These are phyloP conservation scores for Wallacemonas sp. DNA, from an alignment of 208 protist genomes.

Conservation along the genomic window DNA sequence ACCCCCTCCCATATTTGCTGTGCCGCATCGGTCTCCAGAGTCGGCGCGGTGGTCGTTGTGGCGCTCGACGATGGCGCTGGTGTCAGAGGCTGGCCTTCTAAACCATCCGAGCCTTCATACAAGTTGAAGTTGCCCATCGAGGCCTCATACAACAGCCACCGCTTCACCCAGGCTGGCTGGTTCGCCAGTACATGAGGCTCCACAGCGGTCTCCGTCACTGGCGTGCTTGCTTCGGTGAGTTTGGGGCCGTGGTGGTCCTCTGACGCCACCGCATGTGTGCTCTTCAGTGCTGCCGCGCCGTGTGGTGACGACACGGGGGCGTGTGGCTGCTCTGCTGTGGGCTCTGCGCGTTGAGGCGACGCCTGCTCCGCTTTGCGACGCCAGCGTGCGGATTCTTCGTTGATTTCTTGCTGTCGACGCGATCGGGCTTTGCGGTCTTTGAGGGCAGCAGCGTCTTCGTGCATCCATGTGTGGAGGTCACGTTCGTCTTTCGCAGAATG, in stretches of 20 bases:
- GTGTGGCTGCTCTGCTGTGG: background rate
- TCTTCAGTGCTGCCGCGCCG: background rate
- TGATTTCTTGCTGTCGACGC: slow-evolving; percentile 2
- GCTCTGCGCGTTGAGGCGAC: background rate
- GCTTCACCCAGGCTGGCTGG: slow-evolving; percentile 75
- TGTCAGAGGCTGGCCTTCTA: background rate
- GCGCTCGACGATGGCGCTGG: background rate
- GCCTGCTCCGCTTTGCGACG: background rate
- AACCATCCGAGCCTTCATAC: slow-evolving; percentile 22
- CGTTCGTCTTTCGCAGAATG: slow-evolving; percentile 23
- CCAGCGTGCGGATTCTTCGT: slow-evolving; percentile 6
- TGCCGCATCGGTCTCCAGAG: background rate
- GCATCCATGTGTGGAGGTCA: slow-evolving; percentile 19
- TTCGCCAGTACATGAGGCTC: slow-evolving; percentile 5
- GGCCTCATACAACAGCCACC: slow-evolving; percentile 83
- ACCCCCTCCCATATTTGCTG: background rate
- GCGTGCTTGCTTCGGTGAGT: background rate
- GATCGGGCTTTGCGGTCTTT: slow-evolving; percentile 17
- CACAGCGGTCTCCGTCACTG: background rate
- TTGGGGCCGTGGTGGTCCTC: too few species aligned
- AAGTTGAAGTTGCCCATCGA: slow-evolving; percentile 87
- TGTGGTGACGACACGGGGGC: background rate
- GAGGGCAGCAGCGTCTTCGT: slow-evolving; percentile 21
- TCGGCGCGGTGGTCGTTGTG: background rate
- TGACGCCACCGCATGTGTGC: too few species aligned